Evolutionary conservation across 768 basidiomycete genomes (phyloP).

Genomic region (Collybia mongolica): DNA sequence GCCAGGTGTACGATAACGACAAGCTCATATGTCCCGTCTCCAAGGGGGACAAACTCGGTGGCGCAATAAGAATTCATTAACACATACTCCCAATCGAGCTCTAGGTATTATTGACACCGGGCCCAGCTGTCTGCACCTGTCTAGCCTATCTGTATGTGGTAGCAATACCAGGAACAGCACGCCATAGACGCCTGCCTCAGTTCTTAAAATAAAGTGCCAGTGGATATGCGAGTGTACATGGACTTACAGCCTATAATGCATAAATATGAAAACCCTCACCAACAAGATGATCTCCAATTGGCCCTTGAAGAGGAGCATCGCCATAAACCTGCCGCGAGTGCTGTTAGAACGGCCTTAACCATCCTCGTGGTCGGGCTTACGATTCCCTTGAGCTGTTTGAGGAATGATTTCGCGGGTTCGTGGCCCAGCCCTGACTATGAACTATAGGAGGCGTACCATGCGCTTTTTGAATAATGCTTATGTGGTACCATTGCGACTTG

Average conservation of each 20-base stretch:
- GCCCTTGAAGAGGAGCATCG: conserved; percentile 17
- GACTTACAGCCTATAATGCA: conserved; percentile 26
- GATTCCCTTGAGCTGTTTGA: conserved; percentile 18
- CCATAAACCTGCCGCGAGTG: conserved; percentile 8
- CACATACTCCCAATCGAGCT: conserved; percentile 22
- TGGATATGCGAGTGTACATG: neutral
- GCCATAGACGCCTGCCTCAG: conserved; percentile 11
- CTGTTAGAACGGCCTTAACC: neutral
- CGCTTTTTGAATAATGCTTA: neutral
- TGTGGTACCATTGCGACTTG: conserved; percentile 16
- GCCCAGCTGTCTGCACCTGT: neutral
- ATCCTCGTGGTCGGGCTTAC: conserved; percentile 5
- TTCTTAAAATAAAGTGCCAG: conserved; percentile 1
- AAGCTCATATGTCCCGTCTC: conserved; percentile 18
- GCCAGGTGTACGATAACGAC: conserved; percentile 11
- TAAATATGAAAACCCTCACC: conserved; percentile 25
- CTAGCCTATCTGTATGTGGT: too few relatives aligned
- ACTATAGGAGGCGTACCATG: neutral
- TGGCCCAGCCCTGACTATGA: conserved; percentile 21
- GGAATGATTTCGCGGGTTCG: conserved; percentile 11
- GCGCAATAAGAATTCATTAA: conserved; percentile 10
- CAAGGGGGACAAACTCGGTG: conserved; percentile 13
- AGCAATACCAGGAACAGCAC: conserved; percentile 4
- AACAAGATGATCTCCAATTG: conserved; percentile 26
- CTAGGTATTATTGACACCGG: conserved; percentile 5